Evolutionary conservation across 257 asterid genomes (phyloP).

Genomic region (Schizonepeta tenuifolia): DNA sequence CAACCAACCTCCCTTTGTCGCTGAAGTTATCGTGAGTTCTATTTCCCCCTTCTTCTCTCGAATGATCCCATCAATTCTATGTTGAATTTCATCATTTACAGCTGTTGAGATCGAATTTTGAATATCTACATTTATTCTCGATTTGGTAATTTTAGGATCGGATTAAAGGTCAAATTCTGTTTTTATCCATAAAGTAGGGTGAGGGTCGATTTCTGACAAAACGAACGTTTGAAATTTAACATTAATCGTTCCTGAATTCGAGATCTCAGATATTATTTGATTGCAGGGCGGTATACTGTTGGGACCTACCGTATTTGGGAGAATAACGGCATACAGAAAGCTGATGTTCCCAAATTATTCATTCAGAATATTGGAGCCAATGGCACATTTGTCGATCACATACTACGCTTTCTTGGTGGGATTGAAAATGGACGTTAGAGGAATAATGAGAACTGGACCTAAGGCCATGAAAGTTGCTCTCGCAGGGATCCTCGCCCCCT

Average conservation of each 20-base stretch:
- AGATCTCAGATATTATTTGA: neutral
- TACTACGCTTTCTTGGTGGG: conserved; percentile 80
- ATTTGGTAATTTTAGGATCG: neutral
- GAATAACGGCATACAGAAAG: conserved; percentile 37
- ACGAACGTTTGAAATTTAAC: neutral
- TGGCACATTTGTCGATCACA: conserved; percentile 78
- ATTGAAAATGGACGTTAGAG: conserved; percentile 64
- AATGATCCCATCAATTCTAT: neutral
- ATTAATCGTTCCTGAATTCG: neutral
- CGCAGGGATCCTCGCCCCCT: conserved; percentile 63
- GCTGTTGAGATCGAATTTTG: neutral
- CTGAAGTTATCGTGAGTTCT: conserved; percentile 69
- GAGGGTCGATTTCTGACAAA: neutral
- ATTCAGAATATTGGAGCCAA: conserved; percentile 69
- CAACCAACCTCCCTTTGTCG: conserved; percentile 76
- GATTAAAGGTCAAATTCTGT: neutral
- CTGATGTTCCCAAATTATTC: conserved; percentile 65
- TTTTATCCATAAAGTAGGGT: neutral
- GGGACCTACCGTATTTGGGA: conserved; percentile 80
- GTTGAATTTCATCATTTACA: neutral
- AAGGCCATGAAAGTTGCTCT: conserved; percentile 62
- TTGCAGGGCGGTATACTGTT: conserved; percentile 75
- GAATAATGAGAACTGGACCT: conserved; percentile 53
- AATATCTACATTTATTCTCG: neutral
- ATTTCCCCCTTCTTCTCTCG: neutral